These are phyloP conservation scores for Penium margaritaceum DNA, from an alignment of 139 green algal species.

Conservation along the genomic window DNA sequence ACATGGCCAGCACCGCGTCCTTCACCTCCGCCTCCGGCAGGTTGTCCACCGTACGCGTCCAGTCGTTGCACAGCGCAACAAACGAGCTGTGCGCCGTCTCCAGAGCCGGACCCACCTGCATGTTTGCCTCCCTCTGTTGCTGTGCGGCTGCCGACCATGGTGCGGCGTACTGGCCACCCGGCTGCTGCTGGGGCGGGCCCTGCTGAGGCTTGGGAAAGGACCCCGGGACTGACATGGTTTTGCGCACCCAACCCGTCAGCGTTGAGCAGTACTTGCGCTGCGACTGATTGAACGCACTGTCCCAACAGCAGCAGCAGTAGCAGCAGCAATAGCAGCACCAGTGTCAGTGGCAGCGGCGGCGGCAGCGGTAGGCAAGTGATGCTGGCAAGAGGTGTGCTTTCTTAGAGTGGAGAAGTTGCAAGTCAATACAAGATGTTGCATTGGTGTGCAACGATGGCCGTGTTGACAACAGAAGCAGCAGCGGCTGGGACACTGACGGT, in stretches of 20 bases:
- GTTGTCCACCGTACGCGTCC: constrained; percentile 5
- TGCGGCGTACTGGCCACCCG: not conserved
- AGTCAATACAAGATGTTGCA: too few species aligned
- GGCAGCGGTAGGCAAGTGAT: too few species aligned
- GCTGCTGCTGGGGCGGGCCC: not conserved
- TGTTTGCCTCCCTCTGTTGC: not conserved
- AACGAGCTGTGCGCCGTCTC: not conserved
- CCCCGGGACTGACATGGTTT: not conserved
- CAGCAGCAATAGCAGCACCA: too few species aligned
- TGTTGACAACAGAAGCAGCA: too few species aligned
- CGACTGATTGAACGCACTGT: too few species aligned
- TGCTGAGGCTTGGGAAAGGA: not conserved
- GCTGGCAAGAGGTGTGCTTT: too few species aligned
- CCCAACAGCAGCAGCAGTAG: too few species aligned
- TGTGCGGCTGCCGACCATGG: not conserved
- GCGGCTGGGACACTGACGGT: too few species aligned
- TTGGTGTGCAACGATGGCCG: too few species aligned
- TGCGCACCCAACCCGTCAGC: constrained; percentile 6
- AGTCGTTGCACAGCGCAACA: constrained; percentile 11
- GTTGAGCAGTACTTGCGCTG: constrained; percentile 13
- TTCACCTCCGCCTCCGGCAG: constrained; percentile 21
- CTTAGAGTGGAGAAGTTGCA: too few species aligned
- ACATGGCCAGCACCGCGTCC: constrained; percentile 11
- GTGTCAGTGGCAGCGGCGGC: too few species aligned
- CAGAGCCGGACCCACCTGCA: not conserved